These are phyloP conservation scores for Claviceps sp. DNA, from an alignment of 2,329 filamentous ascomycete species.

Conservation along the genomic window DNA sequence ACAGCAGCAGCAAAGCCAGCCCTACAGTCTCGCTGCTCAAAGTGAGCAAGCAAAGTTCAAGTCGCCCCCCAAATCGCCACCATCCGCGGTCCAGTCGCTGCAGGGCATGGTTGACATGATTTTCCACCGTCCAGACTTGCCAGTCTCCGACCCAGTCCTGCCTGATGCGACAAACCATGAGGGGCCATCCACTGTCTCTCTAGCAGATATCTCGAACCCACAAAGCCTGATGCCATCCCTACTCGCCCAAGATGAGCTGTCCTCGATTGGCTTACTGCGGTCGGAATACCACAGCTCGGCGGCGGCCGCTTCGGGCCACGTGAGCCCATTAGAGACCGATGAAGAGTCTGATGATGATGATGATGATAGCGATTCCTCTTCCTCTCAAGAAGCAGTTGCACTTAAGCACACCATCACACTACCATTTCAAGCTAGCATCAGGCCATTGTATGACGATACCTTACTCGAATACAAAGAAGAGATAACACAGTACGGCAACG, in stretches of 20 bases:
- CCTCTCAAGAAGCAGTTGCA: slow-evolving; percentile 3
- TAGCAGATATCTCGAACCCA: slow-evolving; percentile 23
- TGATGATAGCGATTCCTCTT: slow-evolving; percentile 7
- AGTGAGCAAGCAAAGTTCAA: neutral
- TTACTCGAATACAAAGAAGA: slow-evolving; percentile 29
- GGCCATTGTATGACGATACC: slow-evolving; percentile 37
- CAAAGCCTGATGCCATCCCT: slow-evolving; percentile 13
- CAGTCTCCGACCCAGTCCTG: slow-evolving; percentile 11
- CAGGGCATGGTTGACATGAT: slow-evolving; percentile 10
- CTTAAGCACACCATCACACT: slow-evolving; percentile 40
- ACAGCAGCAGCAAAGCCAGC: neutral
- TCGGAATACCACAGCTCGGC: slow-evolving; percentile 12
- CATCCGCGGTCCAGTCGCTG: slow-evolving; percentile 11
- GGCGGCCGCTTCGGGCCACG: slow-evolving; percentile 12
- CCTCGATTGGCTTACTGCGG: slow-evolving; percentile 6
- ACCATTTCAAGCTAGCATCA: slow-evolving; percentile 38
- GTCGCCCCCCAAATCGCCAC: slow-evolving; percentile 5
- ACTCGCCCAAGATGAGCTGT: slow-evolving; percentile 7
- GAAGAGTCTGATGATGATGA: slow-evolving; percentile 11
- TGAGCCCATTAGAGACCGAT: slow-evolving; percentile 14
- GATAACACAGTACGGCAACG: slow-evolving; percentile 31
- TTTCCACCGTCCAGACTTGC: slow-evolving; percentile 9
- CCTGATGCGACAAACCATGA: slow-evolving; percentile 10
- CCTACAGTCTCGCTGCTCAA: neutral
- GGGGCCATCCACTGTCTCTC: slow-evolving; percentile 22